Evolutionary conservation across 306 rosid genomes (phyloP), one percentile per base, ranked within the genome.

Genomic region (Lagenaria siceraria): DNA sequence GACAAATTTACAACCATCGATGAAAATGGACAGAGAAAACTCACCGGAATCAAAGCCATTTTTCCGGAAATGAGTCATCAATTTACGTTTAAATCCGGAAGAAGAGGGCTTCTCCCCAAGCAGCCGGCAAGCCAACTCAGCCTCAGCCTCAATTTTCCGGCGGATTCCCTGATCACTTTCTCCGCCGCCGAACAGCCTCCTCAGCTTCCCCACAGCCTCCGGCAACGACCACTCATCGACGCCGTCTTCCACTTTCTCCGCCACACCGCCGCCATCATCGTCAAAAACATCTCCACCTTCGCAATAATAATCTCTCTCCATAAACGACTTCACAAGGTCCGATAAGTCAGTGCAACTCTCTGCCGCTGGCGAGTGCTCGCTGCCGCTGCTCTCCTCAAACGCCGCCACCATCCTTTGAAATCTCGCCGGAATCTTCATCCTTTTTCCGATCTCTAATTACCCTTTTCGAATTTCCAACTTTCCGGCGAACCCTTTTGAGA

Each of bases 361-460:
- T 21, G 83, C 85, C 35, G 89, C 96, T 22, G 84, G 85, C 29
- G 92, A 92, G 83, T 92, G 90, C 84, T 95, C 97, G 77, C 97
- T 90, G 31, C 97, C 99, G 52, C 97, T 92, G 79, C 97, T 95
- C 86, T 88, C 93, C 11, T 86, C 86, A 35, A 95, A 95, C 8
- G 97, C 97, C 29, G 85, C 97, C 0, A 89, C 95, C 11, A 95
- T 81, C 70, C 92, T 55, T 80, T 81, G 83, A 81, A 92, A 95
- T 85, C 87, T 90, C 81, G 54, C 86, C 25, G 89, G 90, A 83
- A 83, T 80, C 74, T 85, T 81, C 93, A 81, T 79, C 7, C 18
- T 29, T 48, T 59, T 14, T 42, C n/a, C 11, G 12, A 43, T 69
- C 75, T 21, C 74, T 4, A 21, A 42, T 9, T 21, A 70, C 55